Evolutionary conservation across 768 basidiomycete species (phyloP), one percentile per base, ranked within the genome.

Genomic region (Dendrothele bispora): DNA sequence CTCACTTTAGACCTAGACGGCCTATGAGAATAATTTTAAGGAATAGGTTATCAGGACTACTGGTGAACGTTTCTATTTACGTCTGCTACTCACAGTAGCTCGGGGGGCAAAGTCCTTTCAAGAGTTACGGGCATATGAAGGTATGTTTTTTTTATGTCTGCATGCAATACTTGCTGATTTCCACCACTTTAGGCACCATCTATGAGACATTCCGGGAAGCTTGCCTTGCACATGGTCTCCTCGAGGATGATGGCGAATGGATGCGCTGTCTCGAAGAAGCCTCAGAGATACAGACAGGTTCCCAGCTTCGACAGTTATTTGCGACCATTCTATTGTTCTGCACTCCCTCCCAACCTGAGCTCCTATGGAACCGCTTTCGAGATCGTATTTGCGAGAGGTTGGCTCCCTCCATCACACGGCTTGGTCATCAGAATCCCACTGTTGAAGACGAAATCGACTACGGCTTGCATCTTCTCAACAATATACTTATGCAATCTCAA

Each of bases 301-400:
- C 7, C 20, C 55, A 46, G 1, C 60, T 77, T 0, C 63, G 69
- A 2, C 49, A 59, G 1, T 65, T 78, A 0, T 79, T 78, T 63
- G 63, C 60, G 0, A 67, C 64, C 3, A 61, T 78, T 4, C 65
- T 78, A 0, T 21, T 56, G 0, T 58, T 65, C 41, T 62, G 64
- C 27, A 29, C 50, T 14, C 66, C 67, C 1, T 22, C 63, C 0
- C 12, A 61, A 7, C 74, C 78, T 15, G 55, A 59, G 0, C n/a
- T 12, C 0, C 63, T 79, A 1, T 79, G 78, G 78, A 26, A 46
- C 1, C 45, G 60, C 5, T 77, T 69, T 44, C 51, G 58, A 14
- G 3, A 25, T 0, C 26, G 58, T 18, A 72, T 78, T 4, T 76
- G 74, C 61, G 71, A 77, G 63, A 70, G 77, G 48, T 56, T 77